Conservation (phyloP, 2,329 filamentous ascomycete genomes). For the Colletotrichum costaricense region DNA sequence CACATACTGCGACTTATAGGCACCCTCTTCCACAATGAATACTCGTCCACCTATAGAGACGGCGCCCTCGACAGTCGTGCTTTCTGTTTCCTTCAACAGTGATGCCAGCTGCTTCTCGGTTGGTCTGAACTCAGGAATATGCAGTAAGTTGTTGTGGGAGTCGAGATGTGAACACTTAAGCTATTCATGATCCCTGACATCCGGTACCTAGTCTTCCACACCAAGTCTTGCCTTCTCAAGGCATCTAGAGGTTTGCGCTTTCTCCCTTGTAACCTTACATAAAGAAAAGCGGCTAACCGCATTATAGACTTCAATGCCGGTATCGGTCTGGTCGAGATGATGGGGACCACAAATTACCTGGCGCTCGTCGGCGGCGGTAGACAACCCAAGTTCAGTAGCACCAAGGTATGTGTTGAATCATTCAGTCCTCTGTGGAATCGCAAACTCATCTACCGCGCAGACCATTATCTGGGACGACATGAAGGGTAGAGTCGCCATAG, state of each 20-base stretch:
- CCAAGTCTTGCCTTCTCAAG: conserved; percentile 77
- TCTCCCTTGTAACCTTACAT: not conserved
- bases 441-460: conserved; percentile 47
- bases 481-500: conserved; percentile 76
- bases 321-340: conserved; percentile 86
- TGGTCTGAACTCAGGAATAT: conserved; percentile 87
- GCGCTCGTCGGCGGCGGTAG: conserved; percentile 90
- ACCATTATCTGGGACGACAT: conserved; percentile 93
- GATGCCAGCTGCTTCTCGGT: conserved; percentile 89
- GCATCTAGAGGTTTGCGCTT: conserved; percentile 57
- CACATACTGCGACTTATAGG: conserved; percentile 15
- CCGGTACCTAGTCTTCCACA: conserved; percentile 71
- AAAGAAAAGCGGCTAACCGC: not conserved
- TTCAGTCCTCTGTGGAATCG: not conserved
- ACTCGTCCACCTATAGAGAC: conserved; percentile 87
- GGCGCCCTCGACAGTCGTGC: conserved; percentile 77
- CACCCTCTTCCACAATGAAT: conserved; percentile 72
- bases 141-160: conserved; percentile 67
- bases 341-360: conserved; percentile 87
- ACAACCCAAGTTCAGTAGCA: conserved; percentile 86
- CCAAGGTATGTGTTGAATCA: conserved; percentile 69
- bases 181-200: conserved; percentile 40
- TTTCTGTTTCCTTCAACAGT: conserved; percentile 88
- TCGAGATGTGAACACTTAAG: not conserved
- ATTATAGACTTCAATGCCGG: conserved; percentile 80